Conservation (phyloP, 2,329 filamentous ascomycete species). For the Verticillium alfalfae region DNA sequence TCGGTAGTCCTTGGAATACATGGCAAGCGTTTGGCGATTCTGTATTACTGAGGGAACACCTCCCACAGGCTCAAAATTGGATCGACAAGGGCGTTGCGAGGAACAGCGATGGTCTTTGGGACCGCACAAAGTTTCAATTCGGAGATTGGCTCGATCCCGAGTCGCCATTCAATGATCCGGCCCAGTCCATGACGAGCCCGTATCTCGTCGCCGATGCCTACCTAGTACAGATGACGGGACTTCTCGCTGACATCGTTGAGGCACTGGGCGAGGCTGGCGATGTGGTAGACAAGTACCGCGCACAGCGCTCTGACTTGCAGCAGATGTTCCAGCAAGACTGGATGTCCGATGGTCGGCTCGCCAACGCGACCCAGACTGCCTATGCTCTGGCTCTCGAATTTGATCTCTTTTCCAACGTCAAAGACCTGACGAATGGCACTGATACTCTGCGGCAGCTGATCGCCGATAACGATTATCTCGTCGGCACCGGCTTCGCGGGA, state of each 20-base stretch:
- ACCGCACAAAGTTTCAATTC: constrained; percentile 26
- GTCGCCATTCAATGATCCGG: constrained; percentile 32
- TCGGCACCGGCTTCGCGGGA: constrained; percentile 38
- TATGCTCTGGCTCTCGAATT: constrained; percentile 31
- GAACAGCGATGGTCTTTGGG: constrained; percentile 32
- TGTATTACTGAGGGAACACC: constrained; percentile 28
- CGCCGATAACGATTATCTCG: constrained; percentile 22
- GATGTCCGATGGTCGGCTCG: constrained; percentile 22
- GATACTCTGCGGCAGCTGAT: constrained; percentile 23
- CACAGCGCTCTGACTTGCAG: constrained; percentile 13
- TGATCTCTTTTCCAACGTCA: constrained; percentile 19
- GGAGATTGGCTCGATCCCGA: constrained; percentile 45
- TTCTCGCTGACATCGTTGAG: constrained; percentile 26
- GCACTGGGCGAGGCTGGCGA: constrained; percentile 22
- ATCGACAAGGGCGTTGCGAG: constrained; percentile 27
- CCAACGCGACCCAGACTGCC: constrained; percentile 33
- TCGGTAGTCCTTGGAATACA: constrained; percentile 33
- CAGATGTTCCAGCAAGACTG: constrained; percentile 23
- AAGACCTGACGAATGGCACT: constrained; percentile 15
- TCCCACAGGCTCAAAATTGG: constrained; percentile 32
- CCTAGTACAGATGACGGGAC: constrained; percentile 33
- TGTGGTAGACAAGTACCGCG: constrained; percentile 12
- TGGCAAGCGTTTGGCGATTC: constrained; percentile 32
- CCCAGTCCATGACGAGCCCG: constrained; percentile 29
- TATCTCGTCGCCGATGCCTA: constrained; percentile 41